Evolutionary conservation across 164 flowering plant species (phyloP), one percentile per base, ranked within the genome.

Genomic region (Magnolia officinalis): DNA sequence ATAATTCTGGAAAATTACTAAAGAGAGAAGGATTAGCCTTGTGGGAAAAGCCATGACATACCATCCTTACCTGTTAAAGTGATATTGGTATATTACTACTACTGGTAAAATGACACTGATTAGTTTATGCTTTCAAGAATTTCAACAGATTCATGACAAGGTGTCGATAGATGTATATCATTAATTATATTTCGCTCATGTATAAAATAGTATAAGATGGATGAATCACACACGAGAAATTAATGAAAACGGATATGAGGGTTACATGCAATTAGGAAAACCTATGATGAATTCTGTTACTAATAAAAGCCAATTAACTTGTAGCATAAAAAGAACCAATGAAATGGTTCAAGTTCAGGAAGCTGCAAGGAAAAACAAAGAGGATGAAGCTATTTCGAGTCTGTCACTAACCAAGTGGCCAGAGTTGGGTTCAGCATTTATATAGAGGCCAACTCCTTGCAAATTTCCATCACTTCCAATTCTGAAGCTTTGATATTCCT

Each of bases 401-500:
- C 55, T 14, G 18, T 55, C 67, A 86, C 94, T 79, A 24, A 96
- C 99, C 97, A 94, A 82, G 81, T 87, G 95, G 24, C 99, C 98
- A 0, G 96, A 89, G 65, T 80, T 86, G 72, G 98, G 97, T 80
- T 96, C 93, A 71, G 77, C 81, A 76, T 82, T 90, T 75, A 96
- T 86, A 80, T 91, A 94, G 71, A 96, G 82, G 68, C 98, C 97
- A 75, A 96, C 97, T 21, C 99, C 98, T 84, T 90, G 98, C 86
- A 96, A 78, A 76, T 92, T 96, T 58, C 99, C 98, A 80, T 91
- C 95, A 80, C 93, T 96, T 74, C 98, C 98, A 71, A 96, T 92
- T 79, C 95, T 84, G 73, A 93, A 96, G 83, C 90, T 94, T 83
- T 92, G 96, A 80, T 90, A 96, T 71, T 96, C 99, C 99, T 94